phyloP scores from a whole-genome alignment of 495 filamentous ascomycete genomes.

The Oidiodendron maius region DNA sequence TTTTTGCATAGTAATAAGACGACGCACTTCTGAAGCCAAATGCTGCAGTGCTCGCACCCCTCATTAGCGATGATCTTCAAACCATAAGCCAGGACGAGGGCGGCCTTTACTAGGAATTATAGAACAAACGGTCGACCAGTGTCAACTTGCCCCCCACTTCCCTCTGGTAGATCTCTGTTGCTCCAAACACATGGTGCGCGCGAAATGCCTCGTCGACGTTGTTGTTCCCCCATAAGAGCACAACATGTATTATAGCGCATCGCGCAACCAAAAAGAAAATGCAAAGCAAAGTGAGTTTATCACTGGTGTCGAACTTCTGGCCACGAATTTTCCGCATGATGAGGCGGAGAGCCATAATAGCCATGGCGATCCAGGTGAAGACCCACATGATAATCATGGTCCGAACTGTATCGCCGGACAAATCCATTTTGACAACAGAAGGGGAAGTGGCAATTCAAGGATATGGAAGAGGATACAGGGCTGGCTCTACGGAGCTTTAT shows the following conservation, averaged over 20 bases:
- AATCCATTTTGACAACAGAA: background rate
- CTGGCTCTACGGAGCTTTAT: background rate
- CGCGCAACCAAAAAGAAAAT: conserved; percentile 23
- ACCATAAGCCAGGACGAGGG: background rate
- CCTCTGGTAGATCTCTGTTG: conserved; percentile 26
- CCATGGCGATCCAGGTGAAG: conserved; percentile 25
- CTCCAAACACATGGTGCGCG: conserved; percentile 20
- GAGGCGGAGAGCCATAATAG: conserved; percentile 23
- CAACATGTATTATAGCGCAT: conserved; percentile 27
- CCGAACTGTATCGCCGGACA: conserved; percentile 4
- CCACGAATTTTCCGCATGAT: conserved; percentile 19
- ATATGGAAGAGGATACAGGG: background rate
- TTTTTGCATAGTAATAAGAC: conserved; percentile 35
- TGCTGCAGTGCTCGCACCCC: conserved; percentile 4
- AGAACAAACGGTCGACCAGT: conserved; percentile 25
- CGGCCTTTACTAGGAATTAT: conserved; percentile 32
- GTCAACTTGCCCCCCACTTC: conserved; percentile 28
- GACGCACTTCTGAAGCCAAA: conserved; percentile 39
- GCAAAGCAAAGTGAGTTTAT: conserved; percentile 25
- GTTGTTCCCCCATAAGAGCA: conserved; percentile 31
- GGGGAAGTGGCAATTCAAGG: background rate
- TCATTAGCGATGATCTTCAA: background rate
- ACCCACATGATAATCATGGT: conserved; percentile 27
- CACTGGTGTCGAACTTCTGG: conserved; percentile 22
- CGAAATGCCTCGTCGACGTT: conserved; percentile 23